Evolutionary conservation across 2,329 filamentous ascomycete species (phyloP).

Genomic region (Nemania bipapillata): DNA sequence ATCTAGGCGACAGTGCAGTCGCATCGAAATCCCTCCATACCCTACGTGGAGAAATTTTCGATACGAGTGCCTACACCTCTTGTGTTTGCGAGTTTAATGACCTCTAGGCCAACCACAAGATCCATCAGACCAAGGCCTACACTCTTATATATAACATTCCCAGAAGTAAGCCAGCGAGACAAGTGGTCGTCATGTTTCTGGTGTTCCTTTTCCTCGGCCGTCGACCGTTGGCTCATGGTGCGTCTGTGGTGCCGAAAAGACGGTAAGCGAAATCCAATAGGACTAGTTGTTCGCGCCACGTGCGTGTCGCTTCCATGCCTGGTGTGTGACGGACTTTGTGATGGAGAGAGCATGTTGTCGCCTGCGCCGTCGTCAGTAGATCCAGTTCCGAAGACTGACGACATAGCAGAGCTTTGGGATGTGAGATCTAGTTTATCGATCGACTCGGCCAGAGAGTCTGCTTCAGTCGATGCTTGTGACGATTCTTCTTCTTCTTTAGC

Average conservation of each 20-base stretch:
- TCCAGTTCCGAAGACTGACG: constrained; percentile 53
- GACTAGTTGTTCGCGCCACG: neutral
- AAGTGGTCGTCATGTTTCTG: constrained; percentile 61
- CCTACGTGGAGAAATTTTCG: constrained; percentile 57
- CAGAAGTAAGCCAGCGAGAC: constrained; percentile 66
- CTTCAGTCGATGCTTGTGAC: constrained; percentile 31
- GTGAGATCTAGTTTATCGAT: constrained; percentile 52
- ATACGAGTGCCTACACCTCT: constrained; percentile 66
- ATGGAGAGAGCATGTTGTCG: constrained; percentile 47
- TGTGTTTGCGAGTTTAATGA: constrained; percentile 66
- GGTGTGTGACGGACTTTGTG: constrained; percentile 51
- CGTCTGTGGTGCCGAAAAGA: constrained; percentile 46
- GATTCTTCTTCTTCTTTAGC: constrained; percentile 53
- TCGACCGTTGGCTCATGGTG: constrained; percentile 48
- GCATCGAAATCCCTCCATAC: neutral
- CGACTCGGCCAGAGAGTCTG: constrained; percentile 50
- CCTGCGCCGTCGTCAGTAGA: constrained; percentile 20
- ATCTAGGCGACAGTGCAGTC: neutral
- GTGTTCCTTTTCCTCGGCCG: constrained; percentile 46
- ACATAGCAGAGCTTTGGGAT: constrained; percentile 54
- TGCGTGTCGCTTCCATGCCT: constrained; percentile 26
- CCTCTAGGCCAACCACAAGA: constrained; percentile 68
- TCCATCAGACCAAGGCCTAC: constrained; percentile 76
- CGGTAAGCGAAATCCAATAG: constrained; percentile 39
- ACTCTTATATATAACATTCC: constrained; percentile 76